Conservation (phyloP, 1,284 basidiomycete genomes). For the Sutorius eximius region DNA sequence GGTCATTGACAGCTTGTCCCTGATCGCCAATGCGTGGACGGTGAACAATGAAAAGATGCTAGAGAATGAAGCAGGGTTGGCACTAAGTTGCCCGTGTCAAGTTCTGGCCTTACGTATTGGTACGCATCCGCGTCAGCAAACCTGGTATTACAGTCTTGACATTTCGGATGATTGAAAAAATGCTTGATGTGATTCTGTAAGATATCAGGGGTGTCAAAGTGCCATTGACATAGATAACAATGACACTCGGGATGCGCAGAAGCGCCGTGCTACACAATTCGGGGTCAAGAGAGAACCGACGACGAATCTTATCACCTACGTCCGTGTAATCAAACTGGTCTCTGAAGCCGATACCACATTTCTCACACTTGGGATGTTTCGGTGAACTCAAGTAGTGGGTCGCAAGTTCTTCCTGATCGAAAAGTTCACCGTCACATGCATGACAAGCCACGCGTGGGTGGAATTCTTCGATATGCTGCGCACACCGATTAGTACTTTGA, state of each 20-base stretch:
- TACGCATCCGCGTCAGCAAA: constrained; percentile 33
- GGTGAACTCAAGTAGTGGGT: constrained; percentile 28
- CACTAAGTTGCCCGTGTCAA: neutral
- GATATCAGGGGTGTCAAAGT: constrained; percentile 31
- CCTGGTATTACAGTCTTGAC: constrained; percentile 27
- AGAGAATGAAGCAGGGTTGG: constrained; percentile 3
- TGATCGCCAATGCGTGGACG: constrained; percentile 22
- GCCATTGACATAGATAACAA: constrained; percentile 36
- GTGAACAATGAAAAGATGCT: constrained; percentile 33
- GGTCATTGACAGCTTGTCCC: neutral
- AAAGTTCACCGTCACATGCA: constrained; percentile 25
- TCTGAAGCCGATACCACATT: constrained; percentile 30
- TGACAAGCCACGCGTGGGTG: constrained; percentile 33
- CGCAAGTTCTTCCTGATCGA: constrained; percentile 25
- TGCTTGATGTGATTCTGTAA: constrained; percentile 35
- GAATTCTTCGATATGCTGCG: constrained; percentile 25
- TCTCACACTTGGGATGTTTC: constrained; percentile 30
- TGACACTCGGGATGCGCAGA: constrained; percentile 33
- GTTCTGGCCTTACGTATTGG: constrained; percentile 28
- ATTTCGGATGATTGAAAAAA: constrained; percentile 35
- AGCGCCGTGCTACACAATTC: constrained; percentile 28
- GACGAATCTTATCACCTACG: constrained; percentile 20
- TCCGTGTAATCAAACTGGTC: constrained; percentile 32
- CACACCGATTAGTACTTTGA: constrained; percentile 2
- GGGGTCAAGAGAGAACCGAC: constrained; percentile 7